Evolutionary conservation across 148 eudicot species (phyloP).

Genomic region (Rhododendron griersonianum): DNA sequence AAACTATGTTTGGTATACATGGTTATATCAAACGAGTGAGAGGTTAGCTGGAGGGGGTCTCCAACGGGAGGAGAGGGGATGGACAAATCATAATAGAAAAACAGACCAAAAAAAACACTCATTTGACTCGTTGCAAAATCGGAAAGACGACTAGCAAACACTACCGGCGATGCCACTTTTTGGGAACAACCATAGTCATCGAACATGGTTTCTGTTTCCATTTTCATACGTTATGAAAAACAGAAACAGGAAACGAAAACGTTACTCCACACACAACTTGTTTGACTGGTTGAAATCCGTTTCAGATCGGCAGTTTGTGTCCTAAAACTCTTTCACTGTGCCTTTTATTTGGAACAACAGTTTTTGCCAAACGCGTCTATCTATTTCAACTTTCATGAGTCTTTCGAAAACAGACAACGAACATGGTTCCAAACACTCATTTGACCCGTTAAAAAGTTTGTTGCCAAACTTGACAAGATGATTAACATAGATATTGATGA

Average conservation of each 20-base stretch:
- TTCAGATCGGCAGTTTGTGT: neutral
- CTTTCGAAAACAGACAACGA: neutral
- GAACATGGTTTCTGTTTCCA: no score
- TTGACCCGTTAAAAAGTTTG: neutral
- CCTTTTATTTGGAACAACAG: neutral
- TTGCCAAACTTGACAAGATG: neutral
- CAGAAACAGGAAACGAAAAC: neutral
- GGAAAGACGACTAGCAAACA: no score
- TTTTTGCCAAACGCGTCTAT: neutral
- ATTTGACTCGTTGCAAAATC: neutral
- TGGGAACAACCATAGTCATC: neutral
- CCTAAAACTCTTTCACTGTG: neutral
- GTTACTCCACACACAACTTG: neutral
- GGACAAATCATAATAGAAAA: neutral
- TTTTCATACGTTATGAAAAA: no score
- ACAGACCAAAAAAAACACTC: no score
- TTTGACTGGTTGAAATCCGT: neutral
- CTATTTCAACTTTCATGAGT: neutral
- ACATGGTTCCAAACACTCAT: neutral
- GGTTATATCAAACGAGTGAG: neutral
- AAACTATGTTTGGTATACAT: neutral
- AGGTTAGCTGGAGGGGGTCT: neutral
- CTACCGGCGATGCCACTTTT: neutral
- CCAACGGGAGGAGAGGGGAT: neutral
- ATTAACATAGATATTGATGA: neutral